Evolutionary conservation across 495 filamentous ascomycete species (phyloP).

Genomic region (Neurospora sp.): DNA sequence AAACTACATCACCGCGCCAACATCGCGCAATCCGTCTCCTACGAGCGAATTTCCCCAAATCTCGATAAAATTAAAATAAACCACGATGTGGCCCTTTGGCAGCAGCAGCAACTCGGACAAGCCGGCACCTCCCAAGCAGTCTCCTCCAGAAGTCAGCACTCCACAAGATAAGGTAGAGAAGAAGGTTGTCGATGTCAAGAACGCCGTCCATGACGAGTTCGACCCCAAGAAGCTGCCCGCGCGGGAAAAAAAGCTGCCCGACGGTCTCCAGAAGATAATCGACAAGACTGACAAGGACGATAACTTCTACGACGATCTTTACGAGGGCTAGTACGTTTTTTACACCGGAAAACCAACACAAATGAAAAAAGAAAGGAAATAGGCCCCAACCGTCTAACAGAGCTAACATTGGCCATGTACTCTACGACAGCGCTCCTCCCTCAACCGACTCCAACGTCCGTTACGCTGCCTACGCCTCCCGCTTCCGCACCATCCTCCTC

Average conservation of each 20-base stretch:
- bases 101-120: constrained; percentile 32
- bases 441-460: constrained; percentile 77
- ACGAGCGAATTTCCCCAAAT: background rate
- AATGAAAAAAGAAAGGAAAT: background rate
- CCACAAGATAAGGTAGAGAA: constrained; percentile 3
- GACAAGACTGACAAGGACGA: constrained; percentile 59
- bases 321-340: constrained; percentile 65
- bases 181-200: constrained; percentile 7
- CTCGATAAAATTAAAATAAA: background rate
- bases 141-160: constrained; percentile 11
- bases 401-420: constrained; percentile 9
- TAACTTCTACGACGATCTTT: constrained; percentile 61
- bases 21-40: background rate
- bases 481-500: constrained; percentile 79
- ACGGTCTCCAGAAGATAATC: constrained; percentile 59
- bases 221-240: constrained; percentile 42
- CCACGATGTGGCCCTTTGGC: constrained; percentile 31
- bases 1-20: background rate
- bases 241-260: constrained; percentile 55
- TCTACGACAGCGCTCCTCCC: constrained; percentile 51
- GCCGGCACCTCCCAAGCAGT: constrained; percentile 8
- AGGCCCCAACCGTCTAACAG: background rate
- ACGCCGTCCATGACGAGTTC: constrained; percentile 18
- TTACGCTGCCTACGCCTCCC: constrained; percentile 85
- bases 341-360: background rate